A percentile compares a stretch with the other conserved stretches of the same genome.
phyloP scores from a whole-genome alignment of 257 asterid species.

The Orobanche coerulescens region DNA sequence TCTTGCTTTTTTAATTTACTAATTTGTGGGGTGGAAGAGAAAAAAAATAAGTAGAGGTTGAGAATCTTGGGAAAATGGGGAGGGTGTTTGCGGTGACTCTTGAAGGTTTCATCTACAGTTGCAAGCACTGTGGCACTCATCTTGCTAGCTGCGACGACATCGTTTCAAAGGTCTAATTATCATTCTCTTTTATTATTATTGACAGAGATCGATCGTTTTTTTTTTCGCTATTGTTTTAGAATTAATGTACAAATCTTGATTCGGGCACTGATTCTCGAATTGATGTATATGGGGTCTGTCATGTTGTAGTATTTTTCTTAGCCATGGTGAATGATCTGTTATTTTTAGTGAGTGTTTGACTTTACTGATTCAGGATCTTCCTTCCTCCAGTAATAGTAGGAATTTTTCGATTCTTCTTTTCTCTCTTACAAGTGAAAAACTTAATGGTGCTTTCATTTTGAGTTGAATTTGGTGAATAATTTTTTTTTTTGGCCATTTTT shows the following conservation, averaged over 20 bases:
- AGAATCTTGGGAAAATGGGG: conserved; percentile 41
- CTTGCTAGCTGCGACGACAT: conserved; percentile 57
- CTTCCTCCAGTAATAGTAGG: neutral
- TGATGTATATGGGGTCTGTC: no score
- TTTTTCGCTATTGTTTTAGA: neutral
- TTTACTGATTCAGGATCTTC: conserved; percentile 3
- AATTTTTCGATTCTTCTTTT: neutral
- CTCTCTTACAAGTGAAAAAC: neutral
- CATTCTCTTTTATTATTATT: conserved; percentile 7
- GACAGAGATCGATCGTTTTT: neutral
- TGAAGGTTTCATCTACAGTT: conserved; percentile 73
- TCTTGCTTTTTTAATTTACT: neutral
- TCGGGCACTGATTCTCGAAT: neutral
- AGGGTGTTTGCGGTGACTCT: conserved; percentile 56
- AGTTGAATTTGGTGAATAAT: no score
- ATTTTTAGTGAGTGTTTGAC: conserved; percentile 5
- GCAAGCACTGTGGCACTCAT: conserved; percentile 82
- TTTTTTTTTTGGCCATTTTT: no score
- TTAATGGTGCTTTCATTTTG: no score
- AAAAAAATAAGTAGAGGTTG: no score
- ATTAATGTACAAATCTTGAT: neutral
- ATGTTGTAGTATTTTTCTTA: neutral
- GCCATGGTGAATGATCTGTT: neutral
- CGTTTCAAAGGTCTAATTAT: conserved; percentile 53
- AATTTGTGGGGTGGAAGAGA: neutral